Percentiles rank a stretch among this genome's conserved stretches.
Conservation (phyloP, 257 asterid species). For the Jacaranda mimosifolia region DNA sequence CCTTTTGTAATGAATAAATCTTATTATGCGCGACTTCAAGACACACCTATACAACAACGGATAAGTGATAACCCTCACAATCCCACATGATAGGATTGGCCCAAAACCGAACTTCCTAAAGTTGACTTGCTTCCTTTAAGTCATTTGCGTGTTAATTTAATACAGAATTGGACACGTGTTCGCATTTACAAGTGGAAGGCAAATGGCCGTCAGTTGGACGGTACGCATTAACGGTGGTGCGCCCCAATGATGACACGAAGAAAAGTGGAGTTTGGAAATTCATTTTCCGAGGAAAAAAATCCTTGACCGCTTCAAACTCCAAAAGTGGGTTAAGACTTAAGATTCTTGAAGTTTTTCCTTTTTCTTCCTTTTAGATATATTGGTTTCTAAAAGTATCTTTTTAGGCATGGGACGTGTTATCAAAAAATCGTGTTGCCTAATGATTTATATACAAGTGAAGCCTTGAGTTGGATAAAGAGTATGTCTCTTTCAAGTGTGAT, state of each 20-base stretch:
- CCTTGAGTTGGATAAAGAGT: too few species aligned
- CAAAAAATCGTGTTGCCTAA: background rate
- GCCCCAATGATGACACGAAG: slow-evolving; percentile 6
- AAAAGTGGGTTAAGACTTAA: background rate
- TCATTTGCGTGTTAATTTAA: background rate
- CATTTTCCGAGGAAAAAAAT: background rate
- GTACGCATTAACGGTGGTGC: slow-evolving; percentile 36
- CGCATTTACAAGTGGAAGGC: background rate
- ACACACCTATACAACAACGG: background rate
- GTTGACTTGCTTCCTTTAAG: slow-evolving; percentile 26
- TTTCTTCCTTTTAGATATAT: background rate
- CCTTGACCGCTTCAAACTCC: background rate
- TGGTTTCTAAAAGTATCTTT: background rate
- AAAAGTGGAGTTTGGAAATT: background rate
- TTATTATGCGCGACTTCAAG: too few species aligned
- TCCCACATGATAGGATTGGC: background rate
- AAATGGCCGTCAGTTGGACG: slow-evolving; percentile 35
- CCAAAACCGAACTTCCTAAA: background rate
- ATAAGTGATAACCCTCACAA: background rate
- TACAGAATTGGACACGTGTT: background rate
- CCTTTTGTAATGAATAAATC: too few species aligned
- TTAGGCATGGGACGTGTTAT: background rate
- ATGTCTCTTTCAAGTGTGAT: too few species aligned
- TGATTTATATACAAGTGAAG: too few species aligned
- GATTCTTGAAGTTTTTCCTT: background rate